Evolutionary conservation across 805 yeast genomes (phyloP), one percentile per base, ranked within the genome.

Genomic region (Phaffomyces opuntiae): DNA sequence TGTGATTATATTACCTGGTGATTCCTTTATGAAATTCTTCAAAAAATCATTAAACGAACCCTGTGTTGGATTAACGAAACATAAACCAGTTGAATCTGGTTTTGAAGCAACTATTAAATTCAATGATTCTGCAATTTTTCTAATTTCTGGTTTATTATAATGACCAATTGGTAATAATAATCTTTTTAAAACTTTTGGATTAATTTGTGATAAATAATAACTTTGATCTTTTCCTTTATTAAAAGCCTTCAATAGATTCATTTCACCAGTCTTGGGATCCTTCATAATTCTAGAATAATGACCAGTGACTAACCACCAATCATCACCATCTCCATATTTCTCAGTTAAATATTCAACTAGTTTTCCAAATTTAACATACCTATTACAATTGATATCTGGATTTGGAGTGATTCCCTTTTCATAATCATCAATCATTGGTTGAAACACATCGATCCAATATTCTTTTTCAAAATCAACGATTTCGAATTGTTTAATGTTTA

Each of bases 41-140:
- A 91, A 65, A 56, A 93, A 93, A 12, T 73, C 77, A 5, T 90
- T 69, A 57, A 83, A 93, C 50, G 89, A 91, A 44, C 75, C 72
- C 42, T 73, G 75, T 17, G 65, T 58, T 52, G 78, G 82, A 9
- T 78, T 73, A 9, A 93, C 96, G 69, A 93, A 93, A 61, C 99
- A 93, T 9, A 93, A 71, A 0, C 99, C 99, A 60, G 87, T 96
- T 1, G 97, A 89, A 60, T 93, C 99, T 0, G 88, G 93, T 56
- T 89, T 89, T n/a, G 67, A 59, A 1, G 90, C 88, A 1, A 84
- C 80, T 1, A 78, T 75, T 14, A 87, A 65, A 1, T 69, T 61
- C 33, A 70, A 60, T 2, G 69, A 53, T n/a, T 61, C 50, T 0
- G 98, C 98, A 38, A 86, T 55, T 24, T 70, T 63, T 27, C 98